Conservation (phyloP, 805 yeast species). For the Candida tibetensis region DNA sequence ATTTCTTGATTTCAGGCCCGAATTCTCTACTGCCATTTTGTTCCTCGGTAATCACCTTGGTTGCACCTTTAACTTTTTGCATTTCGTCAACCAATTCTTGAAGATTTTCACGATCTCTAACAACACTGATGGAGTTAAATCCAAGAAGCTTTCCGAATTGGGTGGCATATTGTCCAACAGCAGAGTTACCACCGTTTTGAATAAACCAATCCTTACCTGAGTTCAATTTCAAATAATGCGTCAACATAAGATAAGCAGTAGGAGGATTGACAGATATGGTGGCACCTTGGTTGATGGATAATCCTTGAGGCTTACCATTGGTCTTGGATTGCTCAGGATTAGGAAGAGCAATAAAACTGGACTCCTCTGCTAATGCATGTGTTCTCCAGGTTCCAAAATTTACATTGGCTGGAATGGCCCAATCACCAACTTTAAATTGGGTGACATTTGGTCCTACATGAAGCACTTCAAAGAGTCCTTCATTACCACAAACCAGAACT, state of each 20-base stretch:
- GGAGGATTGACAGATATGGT: conserved; percentile 90
- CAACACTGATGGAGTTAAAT: conserved; percentile 78
- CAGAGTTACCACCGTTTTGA: conserved; percentile 95
- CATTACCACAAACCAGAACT: conserved; percentile 88
- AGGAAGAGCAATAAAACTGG: conserved; percentile 57
- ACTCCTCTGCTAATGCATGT: conserved; percentile 55
- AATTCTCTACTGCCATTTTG: conserved; percentile 71
- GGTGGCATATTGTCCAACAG: conserved; percentile 88
- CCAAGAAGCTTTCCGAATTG: conserved; percentile 83
- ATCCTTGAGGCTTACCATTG: conserved; percentile 29
- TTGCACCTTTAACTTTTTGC: conserved; percentile 66
- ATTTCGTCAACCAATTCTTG: conserved; percentile 56
- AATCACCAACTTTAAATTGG: conserved; percentile 65
- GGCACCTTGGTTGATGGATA: conserved; percentile 63
- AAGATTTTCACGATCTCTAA: conserved; percentile 80
- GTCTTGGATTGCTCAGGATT: conserved; percentile 47
- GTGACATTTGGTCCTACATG: conserved; percentile 57
- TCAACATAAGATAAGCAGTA: conserved; percentile 87
- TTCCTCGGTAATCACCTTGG: conserved; percentile 85
- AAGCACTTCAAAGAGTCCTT: conserved; percentile 86
- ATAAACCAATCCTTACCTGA: conserved; percentile 82
- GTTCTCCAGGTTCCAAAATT: conserved; percentile 95
- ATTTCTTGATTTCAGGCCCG: conserved; percentile 53
- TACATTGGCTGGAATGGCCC: conserved; percentile 77
- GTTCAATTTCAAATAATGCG: conserved; percentile 57